Base-by-base conservation (phyloP, 139 green algal species). In the Chlamydomonas incerta region DNA sequence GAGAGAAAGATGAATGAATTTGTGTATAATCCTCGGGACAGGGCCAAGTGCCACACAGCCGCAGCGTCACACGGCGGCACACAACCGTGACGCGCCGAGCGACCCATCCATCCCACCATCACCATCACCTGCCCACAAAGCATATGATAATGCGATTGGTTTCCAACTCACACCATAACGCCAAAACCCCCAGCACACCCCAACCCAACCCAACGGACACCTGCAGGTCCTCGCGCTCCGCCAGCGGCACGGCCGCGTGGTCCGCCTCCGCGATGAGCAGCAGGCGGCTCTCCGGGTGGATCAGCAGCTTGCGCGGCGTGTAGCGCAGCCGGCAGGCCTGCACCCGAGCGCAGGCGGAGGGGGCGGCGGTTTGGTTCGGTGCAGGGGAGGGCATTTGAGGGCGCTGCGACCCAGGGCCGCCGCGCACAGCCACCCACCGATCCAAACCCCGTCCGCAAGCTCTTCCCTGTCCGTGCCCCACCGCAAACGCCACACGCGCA, bases 301-400 rank as follows among this genome's bases (percentile, higher is more conserved):
- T 90, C 8, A 96, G 83, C 74, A 99, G 93, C 35, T 93, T 91
- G 33, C 98, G 93, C 17, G 98, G 98, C 11, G 98, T 99, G 95
- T 99, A 99, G 47, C 95, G 93, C 90, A 99, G 92, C 50, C 92
- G 93, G 35, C 87, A 91, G 34, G 90, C 87, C 83, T 90, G 24
- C 18, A 11, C 6, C 23, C 3, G 26, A 8, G 62, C 21, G 26
- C 21, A 20, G 46, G 63, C 9, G 63, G 28, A 5, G 63, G 28
- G 5, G 28, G 28, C 14, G 28, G 63, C 14, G 18, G 24, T 2
- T 3, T 31, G 28, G 46, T 14, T 23, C 31, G 26, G 23, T 57
- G 21, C 8, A 24, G 8, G 20, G 9, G 17, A 62, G 11, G 55
- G 11, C 55, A 62, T 6, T 6, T 2, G 21, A 10, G 55, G 55